These are phyloP conservation scores for Candida sp. DNA, from an alignment of 1,139 yeast species.

Conservation along the genomic window DNA sequence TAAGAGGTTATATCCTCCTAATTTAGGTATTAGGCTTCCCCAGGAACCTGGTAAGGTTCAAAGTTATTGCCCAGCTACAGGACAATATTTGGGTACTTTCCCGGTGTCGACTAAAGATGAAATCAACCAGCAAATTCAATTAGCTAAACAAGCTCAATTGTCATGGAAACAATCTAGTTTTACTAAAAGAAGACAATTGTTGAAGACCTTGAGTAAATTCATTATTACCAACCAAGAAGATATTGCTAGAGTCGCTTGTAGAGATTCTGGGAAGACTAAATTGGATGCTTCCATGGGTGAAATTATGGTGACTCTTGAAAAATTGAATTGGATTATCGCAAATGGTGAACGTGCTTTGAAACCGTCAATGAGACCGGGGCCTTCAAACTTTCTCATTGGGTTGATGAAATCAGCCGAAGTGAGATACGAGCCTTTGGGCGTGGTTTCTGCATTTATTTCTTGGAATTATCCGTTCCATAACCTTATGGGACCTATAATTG, in stretches of 20 bases:
- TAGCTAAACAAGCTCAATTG: conserved; percentile 58
- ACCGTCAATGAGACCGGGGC: conserved; percentile 82
- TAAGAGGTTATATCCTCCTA: conserved; percentile 61
- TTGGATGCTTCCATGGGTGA: conserved; percentile 97
- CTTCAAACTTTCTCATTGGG: conserved; percentile 65
- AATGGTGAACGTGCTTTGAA: conserved; percentile 74
- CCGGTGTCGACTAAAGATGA: conserved; percentile 61
- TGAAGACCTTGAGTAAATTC: conserved; percentile 68
- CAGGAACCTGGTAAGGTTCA: conserved; percentile 69
- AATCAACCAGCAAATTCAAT: conserved; percentile 60
- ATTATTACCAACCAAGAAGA: conserved; percentile 80
- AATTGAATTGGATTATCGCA: conserved; percentile 81
- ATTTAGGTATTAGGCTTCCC: conserved; percentile 45
- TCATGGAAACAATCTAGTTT: conserved; percentile 58
- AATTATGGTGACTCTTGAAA: conserved; percentile 88
- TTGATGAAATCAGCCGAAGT: conserved; percentile 90
- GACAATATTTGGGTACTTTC: conserved; percentile 77
- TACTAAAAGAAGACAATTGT: conserved; percentile 62
- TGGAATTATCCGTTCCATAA: conserved; percentile 98
- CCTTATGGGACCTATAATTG: conserved; percentile 86
- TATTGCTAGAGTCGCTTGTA: conserved; percentile 87
- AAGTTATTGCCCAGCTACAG: conserved; percentile 94
- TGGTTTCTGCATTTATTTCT: conserved; percentile 86
- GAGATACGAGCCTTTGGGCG: conserved; percentile 87
- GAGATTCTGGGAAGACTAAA: conserved; percentile 96